Evolutionary conservation across 805 yeast species (phyloP).

Genomic region (Candida coquimbonensis): DNA sequence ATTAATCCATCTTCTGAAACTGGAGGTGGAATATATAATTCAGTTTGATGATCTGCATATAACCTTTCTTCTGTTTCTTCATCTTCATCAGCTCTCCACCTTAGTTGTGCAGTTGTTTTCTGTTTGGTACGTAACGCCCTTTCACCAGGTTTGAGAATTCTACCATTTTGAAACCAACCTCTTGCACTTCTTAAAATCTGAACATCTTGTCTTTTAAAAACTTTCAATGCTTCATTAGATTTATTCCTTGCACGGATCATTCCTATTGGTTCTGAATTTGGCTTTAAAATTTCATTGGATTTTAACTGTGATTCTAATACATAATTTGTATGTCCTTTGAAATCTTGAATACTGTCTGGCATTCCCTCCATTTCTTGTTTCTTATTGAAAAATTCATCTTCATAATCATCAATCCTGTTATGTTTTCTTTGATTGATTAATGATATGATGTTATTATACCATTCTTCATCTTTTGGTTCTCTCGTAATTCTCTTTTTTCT

Average conservation of each 20-base stretch:
- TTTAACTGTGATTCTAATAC: conserved; percentile 71
- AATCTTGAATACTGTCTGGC: conserved; percentile 78
- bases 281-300: conserved; percentile 64
- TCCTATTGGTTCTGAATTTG: conserved; percentile 63
- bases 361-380: conserved; percentile 73
- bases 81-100: conserved; percentile 21
- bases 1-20: conserved; percentile 53
- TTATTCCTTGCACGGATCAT: conserved; percentile 41
- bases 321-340: conserved; percentile 80
- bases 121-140: conserved; percentile 50
- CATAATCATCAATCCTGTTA: conserved; percentile 34
- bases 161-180: conserved; percentile 82
- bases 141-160: conserved; percentile 64
- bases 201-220: conserved; percentile 64
- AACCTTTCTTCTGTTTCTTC: conserved; percentile 52
- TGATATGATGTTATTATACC: conserved; percentile 48
- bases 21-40: conserved; percentile 53
- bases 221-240: conserved; percentile 43
- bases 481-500: conserved; percentile 68
- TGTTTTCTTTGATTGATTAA: conserved; percentile 15
- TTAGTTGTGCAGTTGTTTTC: conserved; percentile 22
- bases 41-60: conserved; percentile 77
- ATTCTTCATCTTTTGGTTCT: conserved; percentile 39
- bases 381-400: conserved; percentile 51
- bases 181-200: conserved; percentile 60